Base-by-base conservation (phyloP, 768 basidiomycete genomes). In the Auricularia heimuer region DNA sequence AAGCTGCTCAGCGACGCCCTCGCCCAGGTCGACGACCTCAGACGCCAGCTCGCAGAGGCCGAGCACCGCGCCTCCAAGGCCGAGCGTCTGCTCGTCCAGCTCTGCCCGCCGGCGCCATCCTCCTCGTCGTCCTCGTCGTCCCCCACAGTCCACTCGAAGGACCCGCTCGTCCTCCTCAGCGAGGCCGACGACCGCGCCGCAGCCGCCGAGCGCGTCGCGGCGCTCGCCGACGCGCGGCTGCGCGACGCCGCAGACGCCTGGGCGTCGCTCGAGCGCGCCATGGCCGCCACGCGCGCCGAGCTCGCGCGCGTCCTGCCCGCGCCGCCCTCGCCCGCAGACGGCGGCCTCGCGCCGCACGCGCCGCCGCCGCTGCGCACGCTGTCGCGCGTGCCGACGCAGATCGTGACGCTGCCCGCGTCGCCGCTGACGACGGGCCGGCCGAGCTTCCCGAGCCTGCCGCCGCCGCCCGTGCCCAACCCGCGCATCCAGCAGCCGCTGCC, bases 1-100 rank as follows among this genome's bases (percentile, higher is more conserved):
- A 68, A 76, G 6, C 79, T 88, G 61, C 83, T 89, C 70, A 71
- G 81, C 3, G 75, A 80, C 44, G 78, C 82, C 58, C 83, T 83
- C 69, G 76, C 76, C 68, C 85, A 88, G 56, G 71, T 75, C 42
- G 86, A 88, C 11, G 12, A 63, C 24, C 79, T 88, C 60, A 77
- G 79, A 21, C 77, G 76, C 42, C 83, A 88, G 69, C 74, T 82
- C 67, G 66, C 76, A 11, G 78, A 82, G 0, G 79, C 77, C 66
- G 84, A 87, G 67, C 75, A 78, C 29, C 83, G 84, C 63, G 76
- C 80, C 1, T 74, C 77, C 44, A 75, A 76, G 62, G 83, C 83
- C 2, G 84, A 87, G 71, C 70, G 73, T 29, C 80, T 79, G 65
- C 81, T 88, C 67, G 65, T 70, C 24, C 70, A 58, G 44, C 69